Percentiles rank a stretch among this genome's conserved stretches.
phyloP scores from a whole-genome alignment of 192 early-diverging fungal genomes.

The Coemansia sp. region DNA sequence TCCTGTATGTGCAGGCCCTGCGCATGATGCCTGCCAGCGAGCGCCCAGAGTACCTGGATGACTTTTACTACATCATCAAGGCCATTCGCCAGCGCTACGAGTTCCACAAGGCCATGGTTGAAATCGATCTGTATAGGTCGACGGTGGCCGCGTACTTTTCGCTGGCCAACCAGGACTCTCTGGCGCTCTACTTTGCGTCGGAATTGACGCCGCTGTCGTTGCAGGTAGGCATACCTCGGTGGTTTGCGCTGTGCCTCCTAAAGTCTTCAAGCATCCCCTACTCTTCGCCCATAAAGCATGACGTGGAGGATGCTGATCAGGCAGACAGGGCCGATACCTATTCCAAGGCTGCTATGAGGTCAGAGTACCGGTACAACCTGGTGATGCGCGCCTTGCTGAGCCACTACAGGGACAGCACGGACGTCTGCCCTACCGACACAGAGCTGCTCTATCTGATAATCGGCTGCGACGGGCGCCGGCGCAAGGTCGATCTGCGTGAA shows the following conservation, averaged over 20 bases:
- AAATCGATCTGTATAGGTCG: neutral
- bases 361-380: conserved; percentile 19
- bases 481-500: conserved; percentile 10
- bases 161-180: conserved; percentile 6
- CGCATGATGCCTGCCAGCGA: neutral
- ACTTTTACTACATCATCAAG: conserved; percentile 43
- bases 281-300: too few species aligned
- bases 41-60: conserved; percentile 1
- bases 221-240: conserved; percentile 6
- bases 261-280: too few species aligned
- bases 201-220: conserved; percentile 2
- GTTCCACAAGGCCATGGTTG: conserved; percentile 9
- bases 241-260: conserved; percentile 14
- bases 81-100: conserved; percentile 30
- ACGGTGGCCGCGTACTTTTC: conserved; percentile 19
- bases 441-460: conserved; percentile 22
- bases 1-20: conserved; percentile 19
- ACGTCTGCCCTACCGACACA: conserved; percentile 6
- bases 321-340: too few species aligned
- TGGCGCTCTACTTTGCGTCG: conserved; percentile 19
- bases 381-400: conserved; percentile 3
- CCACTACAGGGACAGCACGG: conserved; percentile 11
- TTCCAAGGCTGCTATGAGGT: too few species aligned
- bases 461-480: conserved; percentile 7
- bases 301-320: too few species aligned